Conservation (phyloP, 495 filamentous ascomycete species). For the Staphylotrichum tortipilum region DNA sequence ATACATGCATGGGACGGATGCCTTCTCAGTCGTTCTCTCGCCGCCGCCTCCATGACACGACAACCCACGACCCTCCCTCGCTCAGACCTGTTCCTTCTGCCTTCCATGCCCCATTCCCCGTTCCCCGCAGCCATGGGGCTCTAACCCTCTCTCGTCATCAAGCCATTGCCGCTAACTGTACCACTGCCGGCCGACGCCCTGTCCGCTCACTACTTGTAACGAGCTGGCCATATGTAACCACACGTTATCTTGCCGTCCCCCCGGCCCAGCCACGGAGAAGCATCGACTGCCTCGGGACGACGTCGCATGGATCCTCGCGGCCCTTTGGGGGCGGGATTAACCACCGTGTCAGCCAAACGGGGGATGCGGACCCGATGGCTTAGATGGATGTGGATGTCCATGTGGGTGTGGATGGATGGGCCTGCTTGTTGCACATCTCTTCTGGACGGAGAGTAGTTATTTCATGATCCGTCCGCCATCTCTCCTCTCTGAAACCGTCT, state of each 20-base stretch:
- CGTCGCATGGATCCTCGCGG: not conserved
- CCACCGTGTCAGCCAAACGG: not conserved
- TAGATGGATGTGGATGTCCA: not conserved
- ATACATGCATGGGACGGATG: too few species aligned
- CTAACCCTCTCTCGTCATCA: not conserved
- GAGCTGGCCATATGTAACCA: too few species aligned
- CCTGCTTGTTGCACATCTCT: too few species aligned
- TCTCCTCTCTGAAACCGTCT: not conserved
- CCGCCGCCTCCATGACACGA: too few species aligned
- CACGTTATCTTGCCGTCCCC: slow-evolving; percentile 5
- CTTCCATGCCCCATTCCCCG: too few species aligned
- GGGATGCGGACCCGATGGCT: not conserved
- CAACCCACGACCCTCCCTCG: too few species aligned
- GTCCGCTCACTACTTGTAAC: too few species aligned
- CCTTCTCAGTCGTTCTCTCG: too few species aligned
- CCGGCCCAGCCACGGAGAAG: slow-evolving; percentile 4
- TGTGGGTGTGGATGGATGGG: too few species aligned
- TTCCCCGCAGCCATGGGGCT: too few species aligned
- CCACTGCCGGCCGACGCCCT: too few species aligned
- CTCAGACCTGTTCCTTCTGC: not conserved
- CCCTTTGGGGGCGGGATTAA: not conserved
- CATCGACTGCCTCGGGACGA: not conserved
- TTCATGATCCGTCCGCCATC: not conserved
- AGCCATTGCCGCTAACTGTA: not conserved
- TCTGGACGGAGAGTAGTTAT: not conserved